Percentiles rank a stretch among this genome's conserved stretches.
phyloP scores from a whole-genome alignment of 1,284 basidiomycete species.

The Irpex sp. region DNA sequence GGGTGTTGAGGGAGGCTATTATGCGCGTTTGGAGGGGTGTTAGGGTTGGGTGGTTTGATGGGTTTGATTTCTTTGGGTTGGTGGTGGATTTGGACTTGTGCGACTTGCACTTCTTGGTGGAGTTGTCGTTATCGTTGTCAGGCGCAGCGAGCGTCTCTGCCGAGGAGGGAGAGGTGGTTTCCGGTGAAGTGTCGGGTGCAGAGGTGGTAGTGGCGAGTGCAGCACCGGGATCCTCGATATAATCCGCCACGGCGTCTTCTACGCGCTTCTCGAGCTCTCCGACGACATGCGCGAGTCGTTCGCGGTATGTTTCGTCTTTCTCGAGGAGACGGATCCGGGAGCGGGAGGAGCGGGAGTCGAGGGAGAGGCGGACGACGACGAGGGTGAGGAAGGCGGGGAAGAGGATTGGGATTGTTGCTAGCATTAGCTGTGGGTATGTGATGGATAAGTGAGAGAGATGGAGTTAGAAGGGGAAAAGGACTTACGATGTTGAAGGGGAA shows the following conservation, averaged over 20 bases:
- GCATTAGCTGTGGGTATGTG: conserved; percentile 36
- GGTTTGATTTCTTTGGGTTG: neutral
- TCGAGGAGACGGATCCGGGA: conserved; percentile 59
- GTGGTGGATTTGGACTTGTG: neutral
- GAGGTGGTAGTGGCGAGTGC: neutral
- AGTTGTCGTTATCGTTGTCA: neutral
- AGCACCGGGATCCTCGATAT: conserved; percentile 27
- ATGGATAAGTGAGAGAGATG: neutral
- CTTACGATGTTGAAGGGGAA: conserved; percentile 76
- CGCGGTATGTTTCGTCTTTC: conserved; percentile 34
- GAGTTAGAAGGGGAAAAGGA: conserved; percentile 6
- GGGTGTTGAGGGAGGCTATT: conserved; percentile 50
- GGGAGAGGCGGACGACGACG: conserved; percentile 43
- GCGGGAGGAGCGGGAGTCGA: conserved; percentile 50
- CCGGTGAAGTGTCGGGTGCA: too few relatives aligned
- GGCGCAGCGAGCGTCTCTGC: neutral
- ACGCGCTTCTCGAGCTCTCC: conserved; percentile 52
- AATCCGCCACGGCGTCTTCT: conserved; percentile 48
- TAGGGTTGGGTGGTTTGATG: conserved; percentile 36
- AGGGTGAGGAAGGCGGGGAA: conserved; percentile 54
- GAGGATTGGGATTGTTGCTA: conserved; percentile 54
- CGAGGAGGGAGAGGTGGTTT: neutral
- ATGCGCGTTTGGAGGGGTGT: conserved; percentile 47
- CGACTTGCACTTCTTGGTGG: neutral
- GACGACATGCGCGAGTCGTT: conserved; percentile 48